These are phyloP conservation scores for Cordyceps militaris DNA, from an alignment of 2,329 filamentous ascomycete genomes.

Conservation along the genomic window DNA sequence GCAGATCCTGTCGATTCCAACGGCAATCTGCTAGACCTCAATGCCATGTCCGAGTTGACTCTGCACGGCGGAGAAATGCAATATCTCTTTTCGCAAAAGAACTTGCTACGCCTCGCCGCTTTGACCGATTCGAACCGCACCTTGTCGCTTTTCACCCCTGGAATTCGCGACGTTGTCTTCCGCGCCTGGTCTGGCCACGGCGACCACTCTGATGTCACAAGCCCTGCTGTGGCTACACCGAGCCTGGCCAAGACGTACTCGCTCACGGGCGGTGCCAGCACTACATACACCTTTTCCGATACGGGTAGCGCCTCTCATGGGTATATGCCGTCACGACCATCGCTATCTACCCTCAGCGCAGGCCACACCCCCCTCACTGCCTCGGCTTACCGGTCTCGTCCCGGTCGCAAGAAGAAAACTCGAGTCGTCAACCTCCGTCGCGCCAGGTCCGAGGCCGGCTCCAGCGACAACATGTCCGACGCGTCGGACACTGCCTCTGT, in stretches of 20 bases:
- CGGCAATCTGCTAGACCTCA: conserved; percentile 68
- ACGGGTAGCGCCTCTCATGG: conserved; percentile 57
- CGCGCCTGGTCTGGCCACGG: conserved; percentile 80
- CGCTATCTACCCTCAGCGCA: conserved; percentile 55
- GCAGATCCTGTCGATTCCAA: conserved; percentile 75
- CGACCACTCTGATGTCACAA: conserved; percentile 58
- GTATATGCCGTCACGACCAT: conserved; percentile 60
- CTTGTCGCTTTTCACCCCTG: conserved; percentile 82
- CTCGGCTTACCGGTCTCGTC: conserved; percentile 54
- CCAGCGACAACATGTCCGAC: conserved; percentile 40
- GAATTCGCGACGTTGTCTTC: conserved; percentile 85
- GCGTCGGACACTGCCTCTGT: conserved; percentile 49
- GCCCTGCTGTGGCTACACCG: conserved; percentile 40
- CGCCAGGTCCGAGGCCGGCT: conserved; percentile 47
- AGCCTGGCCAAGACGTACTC: conserved; percentile 58
- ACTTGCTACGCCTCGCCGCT: conserved; percentile 72
- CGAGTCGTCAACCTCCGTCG: conserved; percentile 75
- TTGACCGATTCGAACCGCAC: conserved; percentile 86
- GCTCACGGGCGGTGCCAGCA: conserved; percentile 48
- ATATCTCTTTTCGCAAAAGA: conserved; percentile 92
- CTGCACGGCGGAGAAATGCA: conserved; percentile 78
- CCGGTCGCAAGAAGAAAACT: conserved; percentile 72
- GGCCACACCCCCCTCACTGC: conserved; percentile 56
- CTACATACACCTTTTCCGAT: conserved; percentile 69
- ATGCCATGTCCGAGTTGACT: conserved; percentile 67